Evolutionary conservation across 768 basidiomycete species (phyloP).

Genomic region (Tulasnella sp.): DNA sequence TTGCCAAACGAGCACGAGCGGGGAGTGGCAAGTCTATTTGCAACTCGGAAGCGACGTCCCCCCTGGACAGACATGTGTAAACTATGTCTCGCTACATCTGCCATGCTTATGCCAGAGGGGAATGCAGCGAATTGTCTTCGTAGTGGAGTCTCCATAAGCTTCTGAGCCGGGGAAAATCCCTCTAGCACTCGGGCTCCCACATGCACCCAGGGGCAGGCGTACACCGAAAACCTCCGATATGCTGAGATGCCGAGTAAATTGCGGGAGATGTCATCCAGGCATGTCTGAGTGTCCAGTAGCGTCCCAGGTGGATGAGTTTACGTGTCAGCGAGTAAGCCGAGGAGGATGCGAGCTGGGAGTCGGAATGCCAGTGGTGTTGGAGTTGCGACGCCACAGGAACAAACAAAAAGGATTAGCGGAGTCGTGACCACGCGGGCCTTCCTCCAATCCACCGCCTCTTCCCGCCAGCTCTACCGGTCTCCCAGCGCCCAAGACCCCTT

Average conservation of each 20-base stretch:
- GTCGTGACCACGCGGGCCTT: constrained; percentile 11
- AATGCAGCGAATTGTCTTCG: background rate
- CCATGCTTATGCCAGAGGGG: constrained; percentile 24
- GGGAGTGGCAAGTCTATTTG: constrained; percentile 37
- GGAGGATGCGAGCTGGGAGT: too few species aligned
- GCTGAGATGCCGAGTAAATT: too few species aligned
- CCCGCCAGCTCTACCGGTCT: constrained; percentile 31
- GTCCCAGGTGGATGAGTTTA: too few species aligned
- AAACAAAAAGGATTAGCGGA: too few species aligned
- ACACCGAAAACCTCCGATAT: too few species aligned
- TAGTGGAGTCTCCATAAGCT: background rate
- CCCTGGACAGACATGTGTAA: constrained; percentile 22
- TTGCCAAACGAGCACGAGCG: constrained; percentile 33
- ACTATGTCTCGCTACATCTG: constrained; percentile 25
- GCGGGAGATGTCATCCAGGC: too few species aligned
- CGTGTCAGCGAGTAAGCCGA: too few species aligned
- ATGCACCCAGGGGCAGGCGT: too few species aligned
- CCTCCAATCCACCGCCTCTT: constrained; percentile 16
- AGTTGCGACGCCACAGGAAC: too few species aligned
- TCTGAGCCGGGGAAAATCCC: constrained; percentile 6
- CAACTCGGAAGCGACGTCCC: constrained; percentile 42
- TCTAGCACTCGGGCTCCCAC: too few species aligned
- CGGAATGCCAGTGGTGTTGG: too few species aligned
- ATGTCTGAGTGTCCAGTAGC: too few species aligned
- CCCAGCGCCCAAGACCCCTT: constrained; percentile 27